Evolutionary conservation across 495 filamentous ascomycete genomes (phyloP).

Genomic region (Astrocystis sublimbata): DNA sequence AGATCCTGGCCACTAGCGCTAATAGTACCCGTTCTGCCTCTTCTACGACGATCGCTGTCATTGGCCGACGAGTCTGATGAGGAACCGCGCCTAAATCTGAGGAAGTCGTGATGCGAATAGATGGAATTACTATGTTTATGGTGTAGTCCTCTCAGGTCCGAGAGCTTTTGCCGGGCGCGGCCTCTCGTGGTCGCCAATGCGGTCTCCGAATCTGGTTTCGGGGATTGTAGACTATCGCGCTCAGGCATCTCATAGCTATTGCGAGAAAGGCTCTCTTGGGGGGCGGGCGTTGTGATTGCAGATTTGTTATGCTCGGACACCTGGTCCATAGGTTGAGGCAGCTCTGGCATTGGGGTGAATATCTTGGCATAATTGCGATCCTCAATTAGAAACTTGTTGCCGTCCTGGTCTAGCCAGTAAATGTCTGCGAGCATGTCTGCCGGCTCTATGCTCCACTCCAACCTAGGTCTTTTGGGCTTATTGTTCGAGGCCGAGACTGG

Average conservation of each 20-base stretch:
- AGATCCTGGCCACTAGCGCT: conserved; percentile 51
- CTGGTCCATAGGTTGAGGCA: conserved; percentile 20
- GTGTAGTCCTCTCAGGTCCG: conserved; percentile 49
- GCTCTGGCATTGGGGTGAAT: conserved; percentile 51
- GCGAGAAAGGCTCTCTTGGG: conserved; percentile 15
- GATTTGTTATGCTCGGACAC: conserved; percentile 14
- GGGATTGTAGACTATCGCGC: conserved; percentile 23
- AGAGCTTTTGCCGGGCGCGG: conserved; percentile 51
- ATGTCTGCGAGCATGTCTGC: conserved; percentile 82
- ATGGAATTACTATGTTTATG: conserved; percentile 45
- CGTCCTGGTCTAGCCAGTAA: conserved; percentile 77
- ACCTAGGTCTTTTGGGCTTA: conserved; percentile 63
- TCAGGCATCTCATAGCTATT: conserved; percentile 27
- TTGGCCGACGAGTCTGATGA: conserved; percentile 50
- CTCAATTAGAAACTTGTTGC: conserved; percentile 74
- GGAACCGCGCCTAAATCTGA: conserved; percentile 42
- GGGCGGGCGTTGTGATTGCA: conserved; percentile 7
- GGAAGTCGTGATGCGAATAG: conserved; percentile 41
- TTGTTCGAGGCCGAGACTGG: conserved; percentile 36
- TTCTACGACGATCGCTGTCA: conserved; percentile 43
- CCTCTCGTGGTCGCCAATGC: conserved; percentile 38
- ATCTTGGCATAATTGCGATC: conserved; percentile 70
- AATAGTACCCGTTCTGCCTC: conserved; percentile 39
- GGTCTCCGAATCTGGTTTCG: conserved; percentile 33
- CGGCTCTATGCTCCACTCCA: conserved; percentile 79